Evolutionary conservation across 1,139 yeast species (phyloP), one percentile per base, ranked within the genome.

Genomic region (Saccharomyces pastorianus): DNA sequence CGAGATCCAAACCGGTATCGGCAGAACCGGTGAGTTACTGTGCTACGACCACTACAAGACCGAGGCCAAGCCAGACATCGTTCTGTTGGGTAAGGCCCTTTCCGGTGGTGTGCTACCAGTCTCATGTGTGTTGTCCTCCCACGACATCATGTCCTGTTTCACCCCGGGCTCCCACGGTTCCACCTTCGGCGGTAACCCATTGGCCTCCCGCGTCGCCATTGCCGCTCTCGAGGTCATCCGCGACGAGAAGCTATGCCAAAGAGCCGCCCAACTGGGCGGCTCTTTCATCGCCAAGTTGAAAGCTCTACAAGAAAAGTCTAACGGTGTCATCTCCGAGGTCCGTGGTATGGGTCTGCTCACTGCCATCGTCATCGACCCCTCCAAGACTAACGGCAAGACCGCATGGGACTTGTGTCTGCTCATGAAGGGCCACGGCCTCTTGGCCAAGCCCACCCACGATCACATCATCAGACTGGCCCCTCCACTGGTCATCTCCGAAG

Each of bases 161-260:
- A 89, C 88, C 63, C 96, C 98, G 46, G 99, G 99, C 56, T 88
- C 96, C 49, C 98, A 91, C 72, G 99, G 98, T 52, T 91, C 97
- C 48, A 91, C 99, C 31, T 91, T 88, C 69, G 99, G 99, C 72
- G 99, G 99, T 72, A 93, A 90, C 75, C 97, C 99, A 60, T 81
- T 91, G 69, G 91, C 96, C 34, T 89, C 96, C 64, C 83, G 90
- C 58, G 97, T 90, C 38, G 95, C 98, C 60, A 85, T 89, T 71
- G 97, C 96, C 58, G 97, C 99, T n/a, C 78, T 91, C 64, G 81
- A 89, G 67, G 98, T 93, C 55, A 89, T 91, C 57, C 81, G 80
- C 70, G 96, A 91, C 66, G 98, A 91, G 74, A 79, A 84, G 44
- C 79, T 91, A 69, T 93, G 86, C 38, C 89, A 88, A 68, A 82